Base-by-base conservation (phyloP, 176 grass and related monocot genomes). In the Tuctoria greenei region DNA sequence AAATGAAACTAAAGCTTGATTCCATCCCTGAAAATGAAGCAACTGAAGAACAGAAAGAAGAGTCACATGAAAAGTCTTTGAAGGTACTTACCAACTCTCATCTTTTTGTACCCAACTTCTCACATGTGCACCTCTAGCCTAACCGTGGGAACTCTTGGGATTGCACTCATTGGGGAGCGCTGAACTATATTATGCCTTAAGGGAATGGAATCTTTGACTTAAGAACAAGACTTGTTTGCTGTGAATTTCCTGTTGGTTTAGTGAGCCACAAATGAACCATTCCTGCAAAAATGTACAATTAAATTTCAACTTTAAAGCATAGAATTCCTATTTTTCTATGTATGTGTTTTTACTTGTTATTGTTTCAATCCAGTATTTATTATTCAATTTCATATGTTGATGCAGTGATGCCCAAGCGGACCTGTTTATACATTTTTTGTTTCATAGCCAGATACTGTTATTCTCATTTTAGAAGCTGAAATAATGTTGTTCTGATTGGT, bases 1-100 rank as follows among this genome's bases (percentile, higher is more conserved):
- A 84, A 36, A 91, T 85, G 82, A 97, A 85, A 68, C 71, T 85
- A 34, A 85, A 75, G 68, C 83, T 96, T 46, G 87, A 90, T 70
- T 91, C 88, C 40, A 95, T 91, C 50, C 92, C 92, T 24, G 92
- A 95, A 79, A 83, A 95, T 63, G 92, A 89, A 63, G 78, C 84
- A 83, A 85, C 84, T 40, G 92, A 86, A 79, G 76, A 81, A 25
- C 76, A 82, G 26, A 88, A 88, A 69, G 85, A 91, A 35, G 75
- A 71, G 25, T 83, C n/a, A 61, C 15, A 72, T 23, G 82, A 79
- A 42, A 72, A 88, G 45, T 65, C 61, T 75, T 66, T 79, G 61
- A 91, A 91, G 92, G 92, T 95, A 91, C 31, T 79, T 40, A 21
- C 35, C 47, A 55, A 55, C 61, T 40, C 43, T 72, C 18, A 52